Base-by-base conservation (phyloP, 2,329 filamentous ascomycete genomes). In the Colletotrichum destructivum region DNA sequence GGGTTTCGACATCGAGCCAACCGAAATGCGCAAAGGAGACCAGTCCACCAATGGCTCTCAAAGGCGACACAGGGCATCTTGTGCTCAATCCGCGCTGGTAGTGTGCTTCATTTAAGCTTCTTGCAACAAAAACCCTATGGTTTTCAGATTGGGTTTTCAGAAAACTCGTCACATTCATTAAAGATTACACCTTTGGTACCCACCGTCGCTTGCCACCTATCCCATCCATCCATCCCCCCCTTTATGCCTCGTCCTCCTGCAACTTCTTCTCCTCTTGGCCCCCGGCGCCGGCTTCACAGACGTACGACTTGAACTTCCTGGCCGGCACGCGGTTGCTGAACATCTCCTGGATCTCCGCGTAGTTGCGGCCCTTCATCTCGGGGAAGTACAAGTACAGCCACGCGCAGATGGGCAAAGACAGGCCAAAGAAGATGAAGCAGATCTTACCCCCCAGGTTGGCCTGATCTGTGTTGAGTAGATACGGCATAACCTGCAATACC, bases 371-470 rank as follows among this genome's bases (percentile, higher is more conserved):
- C 70, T 74, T 73, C 66, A 73, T 69, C 66, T 71, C 72, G 38
- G 66, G 70, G 52, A 74, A 66, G 57, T 73, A 70, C 21, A 70
- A 64, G 35, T 70, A 74, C 31, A 73, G 59, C 62, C 66, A 73
- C 15, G 49, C 60, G 42, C 77, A 78, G 56, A 78, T 77, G 23
- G 77, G 78, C 44, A 77, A 59, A 35, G 79, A 79, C 12, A 73
- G 66, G 38, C 70, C 79, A 52, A 78, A 79, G 75, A 78, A 79
- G 52, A 81, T 72, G 68, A 81, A 81, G 60, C 75, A 76, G 23
- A 81, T 76, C 66, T 80, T 80, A 46, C 77, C 78, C 9, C 79
- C 79, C 40, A 80, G 74, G 57, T 81, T 79, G 26, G 79, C 77
- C 61, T 80, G 72, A 31, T 76, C 76, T 4, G 76, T 74, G 62